Evolutionary conservation across 148 eudicot species (phyloP).

Genomic region (Pharnaceum exiguum): DNA sequence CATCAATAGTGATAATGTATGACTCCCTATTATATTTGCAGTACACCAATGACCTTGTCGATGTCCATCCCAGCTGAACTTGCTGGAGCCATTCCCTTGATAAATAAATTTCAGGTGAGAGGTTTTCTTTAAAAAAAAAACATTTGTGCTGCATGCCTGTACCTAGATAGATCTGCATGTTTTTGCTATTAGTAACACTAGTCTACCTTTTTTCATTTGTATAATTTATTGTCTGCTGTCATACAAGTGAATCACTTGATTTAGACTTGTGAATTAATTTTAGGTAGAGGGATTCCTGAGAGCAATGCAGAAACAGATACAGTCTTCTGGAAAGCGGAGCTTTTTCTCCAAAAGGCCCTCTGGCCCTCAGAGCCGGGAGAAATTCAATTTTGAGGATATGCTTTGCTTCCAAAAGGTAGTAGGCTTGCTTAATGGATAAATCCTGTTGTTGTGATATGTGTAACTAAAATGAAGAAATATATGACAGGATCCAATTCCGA

Average conservation of each 20-base stretch:
- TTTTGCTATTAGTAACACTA: too few relatives aligned
- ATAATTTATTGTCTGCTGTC: background rate
- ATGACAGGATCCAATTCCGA: conserved; percentile 93
- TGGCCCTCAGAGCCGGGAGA: conserved; percentile 71
- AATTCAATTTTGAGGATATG: conserved; percentile 97
- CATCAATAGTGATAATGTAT: background rate
- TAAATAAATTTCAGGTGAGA: conserved; percentile 90
- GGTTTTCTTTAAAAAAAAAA: background rate
- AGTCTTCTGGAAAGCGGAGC: conserved; percentile 80
- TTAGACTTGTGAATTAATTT: conserved; percentile 10
- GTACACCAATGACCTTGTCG: conserved; percentile 83
- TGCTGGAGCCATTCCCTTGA: conserved; percentile 90
- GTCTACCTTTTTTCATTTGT: too few relatives aligned
- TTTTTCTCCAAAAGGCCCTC: conserved; percentile 81
- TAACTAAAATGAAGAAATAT: conserved; percentile 7
- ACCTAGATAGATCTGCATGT: background rate
- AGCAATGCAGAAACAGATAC: conserved; percentile 97
- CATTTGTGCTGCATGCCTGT: background rate
- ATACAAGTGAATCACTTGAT: background rate
- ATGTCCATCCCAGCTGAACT: conserved; percentile 92
- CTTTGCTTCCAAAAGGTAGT: conserved; percentile 91
- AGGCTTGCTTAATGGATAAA: background rate
- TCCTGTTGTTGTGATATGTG: conserved; percentile 5
- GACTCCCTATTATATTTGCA: conserved; percentile 27
- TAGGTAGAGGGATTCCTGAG: conserved; percentile 92